Base-by-base conservation (phyloP, 169 alveolate species). In the Plasmodium falciparum region DNA sequence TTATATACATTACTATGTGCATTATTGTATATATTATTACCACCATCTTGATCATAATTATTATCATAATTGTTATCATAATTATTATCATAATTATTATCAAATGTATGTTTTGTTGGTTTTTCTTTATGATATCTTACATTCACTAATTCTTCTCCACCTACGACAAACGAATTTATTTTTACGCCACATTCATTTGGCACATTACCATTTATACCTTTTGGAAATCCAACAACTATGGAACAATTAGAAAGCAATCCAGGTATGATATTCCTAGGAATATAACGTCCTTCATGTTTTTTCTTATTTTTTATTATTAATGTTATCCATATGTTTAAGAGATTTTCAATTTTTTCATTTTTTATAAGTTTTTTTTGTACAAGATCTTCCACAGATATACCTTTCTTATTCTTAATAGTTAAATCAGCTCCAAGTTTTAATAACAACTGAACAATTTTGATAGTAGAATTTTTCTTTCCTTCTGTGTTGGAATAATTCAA, bases 361-460 rank as follows among this genome's bases (percentile, higher is more conserved):
- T 86, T 86, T 59, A 86, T 72, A n/a, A 71, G 17, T 43, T 62
- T 58, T 45, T 59, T 86, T 49, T 72, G 75, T 20, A 62, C 63
- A 43, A 89, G 47, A 11, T 89, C 93, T 47, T 88, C 83, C 13
- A 93, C 93, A 45, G 92, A 78, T 22, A 88, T 20, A n/a, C 94
- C 95, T 22, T 78, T 88, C 52, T 76, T 89, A 67, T 93, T 89
- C 73, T 49, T 65, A 20, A 90, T 66, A 52, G 89, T 69, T 47
- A 73, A 39, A 59, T 90, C 93, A 43, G 94, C 95, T 9, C 94
- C 94, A n/a, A 93, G 73, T 26, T 88, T 90, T 20, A 93, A 73
- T 22, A 93, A 76, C 63, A 90, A 71, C 43, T 65, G 86, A 33
- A 67, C 83, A 45, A 74, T 89, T 62, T 72, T 62, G 8, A 59